Evolutionary conservation across 495 filamentous ascomycete genomes (phyloP), one percentile per base, ranked within the genome.

Genomic region (Penicillium coffeae): DNA sequence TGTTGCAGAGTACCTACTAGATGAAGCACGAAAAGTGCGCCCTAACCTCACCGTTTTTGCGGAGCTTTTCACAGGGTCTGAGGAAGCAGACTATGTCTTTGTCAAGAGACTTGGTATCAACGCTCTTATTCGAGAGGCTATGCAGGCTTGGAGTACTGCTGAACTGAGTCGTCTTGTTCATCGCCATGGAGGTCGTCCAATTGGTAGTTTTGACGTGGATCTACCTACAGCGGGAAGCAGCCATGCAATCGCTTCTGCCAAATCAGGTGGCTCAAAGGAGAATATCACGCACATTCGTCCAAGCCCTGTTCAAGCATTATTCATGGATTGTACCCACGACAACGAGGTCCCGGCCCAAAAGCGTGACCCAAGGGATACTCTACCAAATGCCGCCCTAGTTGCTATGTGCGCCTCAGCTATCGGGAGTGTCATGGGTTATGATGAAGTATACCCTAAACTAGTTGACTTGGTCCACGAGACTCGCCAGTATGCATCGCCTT

Each of bases 291-390:
- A 75, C 42, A 89, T 96, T 63, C 87, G 85, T 30, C 80, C 83
- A 18, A 86, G 81, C 9, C 88, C 90, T 0, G 88, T 96, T 0
- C 90, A 95, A 41, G 94, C 93, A 2, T 73, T 99, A 1, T 97
- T 99, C 67, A 96, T 96, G 89, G 94, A 99, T 60, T 99, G 94
- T 64, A 99, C 94, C 1, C 94, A 99, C 64, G 94, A 99, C 69
- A 99, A 99, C 59, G 93, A 97, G 66, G 82, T 88, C 7, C 94
- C 94, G 6, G 88, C 92, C 1, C 93, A 99, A 68, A 96, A 97
- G 68, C 81, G 94, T 18, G 92, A 96, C 63, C 92, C 89, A 18
- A 80, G 89, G 43, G 94, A 99, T 62, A 97, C 94, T 0, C 74
- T 99, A 13, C 89, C 94, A n/a, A 97, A 93, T 59, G 89, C 91